Evolutionary conservation across 768 basidiomycete species (phyloP), one percentile per base, ranked within the genome.

Genomic region (Tulasnella sp.): DNA sequence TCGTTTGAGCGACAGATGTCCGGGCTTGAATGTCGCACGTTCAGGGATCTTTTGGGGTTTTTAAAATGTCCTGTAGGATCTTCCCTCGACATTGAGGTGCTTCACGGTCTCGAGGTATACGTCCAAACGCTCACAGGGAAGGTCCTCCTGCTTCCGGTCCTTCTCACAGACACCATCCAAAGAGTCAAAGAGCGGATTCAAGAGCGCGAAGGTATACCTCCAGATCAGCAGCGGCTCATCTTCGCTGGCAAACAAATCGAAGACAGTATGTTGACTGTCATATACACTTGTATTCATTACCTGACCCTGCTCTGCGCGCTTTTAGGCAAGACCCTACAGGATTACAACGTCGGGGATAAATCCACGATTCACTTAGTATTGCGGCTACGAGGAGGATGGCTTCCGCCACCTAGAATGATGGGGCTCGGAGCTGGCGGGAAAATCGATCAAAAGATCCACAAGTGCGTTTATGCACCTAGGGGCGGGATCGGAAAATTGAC

Each of bases 191-290:
- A 64, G 26, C 68, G 66, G 62, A 70, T 70, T 51, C 70, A 69
- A 63, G 69, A 69, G 63, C 68, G 67, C 61, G 69, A 69, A 64
- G 68, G 69, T 58, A 70, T 71, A 47, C 70, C 70, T 10, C 69
- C 68, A 43, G 67, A 71, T 62, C 69, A 70, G 64, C 70, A 71
- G 56, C 62, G 68, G 56, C 58, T 71, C 7, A 69, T 68, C 62
- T 71, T 70, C 48, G 69, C 67, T 19, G 69, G 70, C 11, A 69
- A 71, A 58, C 68, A 68, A 63, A 55, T 70, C 17, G 68, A 70
- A 43, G 67, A 70, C 34, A n/a, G 47, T 48, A 48, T 5, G 21
- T 11, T n/a, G n/a, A n/a, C n/a, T n/a, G n/a, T n/a, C 42, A 19
- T 13, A 19, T 43, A 43, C 19, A 13, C 19, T 13, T 13, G 13